Conservation (phyloP, 495 filamentous ascomycete genomes). For the Talaromyces nanjingensis region DNA sequence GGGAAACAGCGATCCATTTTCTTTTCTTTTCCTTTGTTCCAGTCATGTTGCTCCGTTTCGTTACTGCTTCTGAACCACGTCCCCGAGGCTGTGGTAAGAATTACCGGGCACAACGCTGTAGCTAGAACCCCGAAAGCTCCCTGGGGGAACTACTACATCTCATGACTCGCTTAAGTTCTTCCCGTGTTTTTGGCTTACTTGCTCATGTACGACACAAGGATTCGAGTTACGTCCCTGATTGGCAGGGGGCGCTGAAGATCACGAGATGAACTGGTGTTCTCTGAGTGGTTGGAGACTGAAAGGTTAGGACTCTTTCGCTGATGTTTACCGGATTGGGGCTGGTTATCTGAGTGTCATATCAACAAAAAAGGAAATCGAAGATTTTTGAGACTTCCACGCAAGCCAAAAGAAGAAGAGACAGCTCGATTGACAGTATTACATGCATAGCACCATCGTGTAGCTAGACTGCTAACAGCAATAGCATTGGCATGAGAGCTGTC, state of each 20-base stretch:
- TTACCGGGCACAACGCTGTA: background rate
- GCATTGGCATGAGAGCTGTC: background rate
- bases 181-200: background rate
- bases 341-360: background rate
- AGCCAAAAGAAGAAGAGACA: background rate
- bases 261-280: background rate
- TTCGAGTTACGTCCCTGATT: background rate
- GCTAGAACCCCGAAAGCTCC: background rate
- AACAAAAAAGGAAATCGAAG: background rate
- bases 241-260: background rate
- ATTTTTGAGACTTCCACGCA: background rate
- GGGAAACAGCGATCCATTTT: background rate
- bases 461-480: background rate
- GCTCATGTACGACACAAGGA: background rate
- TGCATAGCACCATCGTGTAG: background rate
- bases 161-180: conserved; percentile 6
- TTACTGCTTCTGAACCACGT: background rate
- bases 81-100: conserved; percentile 10
- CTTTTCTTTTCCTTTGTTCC: conserved; percentile 9
- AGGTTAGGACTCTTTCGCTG: background rate
- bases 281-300: background rate
- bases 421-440: background rate
- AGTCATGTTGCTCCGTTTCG: conserved; percentile 6
- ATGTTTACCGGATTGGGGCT: background rate
- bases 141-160: background rate